phyloP scores from a whole-genome alignment of 1,284 basidiomycete genomes.

The Violaceomyces palustris region DNA sequence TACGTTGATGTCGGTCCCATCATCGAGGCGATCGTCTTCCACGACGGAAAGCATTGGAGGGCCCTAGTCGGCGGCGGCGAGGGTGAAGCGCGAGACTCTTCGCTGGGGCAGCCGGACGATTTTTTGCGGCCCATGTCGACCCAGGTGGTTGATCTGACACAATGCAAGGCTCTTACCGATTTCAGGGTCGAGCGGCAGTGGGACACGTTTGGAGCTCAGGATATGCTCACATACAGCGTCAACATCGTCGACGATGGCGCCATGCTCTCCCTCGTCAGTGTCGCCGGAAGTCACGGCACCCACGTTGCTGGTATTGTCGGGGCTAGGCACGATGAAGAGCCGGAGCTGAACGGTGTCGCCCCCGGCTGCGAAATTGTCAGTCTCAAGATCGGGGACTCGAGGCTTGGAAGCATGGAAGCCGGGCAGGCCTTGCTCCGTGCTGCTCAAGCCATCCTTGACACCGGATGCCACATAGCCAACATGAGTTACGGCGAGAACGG shows the following conservation, averaged over 20 bases:
- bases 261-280: constrained; percentile 45
- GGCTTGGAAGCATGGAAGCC: constrained; percentile 50
- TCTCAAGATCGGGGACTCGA: constrained; percentile 46
- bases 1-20: constrained; percentile 51
- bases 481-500: constrained; percentile 53
- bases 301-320: constrained; percentile 53
- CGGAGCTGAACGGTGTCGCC: constrained; percentile 50
- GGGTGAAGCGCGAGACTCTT: constrained; percentile 41
- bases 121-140: constrained; percentile 18
- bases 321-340: constrained; percentile 40
- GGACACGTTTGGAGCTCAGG: constrained; percentile 48
- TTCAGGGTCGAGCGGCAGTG: constrained; percentile 49
- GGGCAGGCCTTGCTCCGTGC: constrained; percentile 53
- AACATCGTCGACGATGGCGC: constrained; percentile 46
- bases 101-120: constrained; percentile 32
- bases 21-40: constrained; percentile 50
- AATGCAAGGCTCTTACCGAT: constrained; percentile 44
- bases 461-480: constrained; percentile 51
- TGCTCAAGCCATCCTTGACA: constrained; percentile 51
- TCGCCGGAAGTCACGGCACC: constrained; percentile 52
- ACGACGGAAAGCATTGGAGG: constrained; percentile 52
- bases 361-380: constrained; percentile 51
- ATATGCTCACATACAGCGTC: constrained; percentile 52
- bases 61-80: constrained; percentile 52
- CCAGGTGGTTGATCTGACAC: constrained; percentile 38